Conservation (phyloP, 1,284 basidiomycete species). For the Papiliotrema flavescens region DNA sequence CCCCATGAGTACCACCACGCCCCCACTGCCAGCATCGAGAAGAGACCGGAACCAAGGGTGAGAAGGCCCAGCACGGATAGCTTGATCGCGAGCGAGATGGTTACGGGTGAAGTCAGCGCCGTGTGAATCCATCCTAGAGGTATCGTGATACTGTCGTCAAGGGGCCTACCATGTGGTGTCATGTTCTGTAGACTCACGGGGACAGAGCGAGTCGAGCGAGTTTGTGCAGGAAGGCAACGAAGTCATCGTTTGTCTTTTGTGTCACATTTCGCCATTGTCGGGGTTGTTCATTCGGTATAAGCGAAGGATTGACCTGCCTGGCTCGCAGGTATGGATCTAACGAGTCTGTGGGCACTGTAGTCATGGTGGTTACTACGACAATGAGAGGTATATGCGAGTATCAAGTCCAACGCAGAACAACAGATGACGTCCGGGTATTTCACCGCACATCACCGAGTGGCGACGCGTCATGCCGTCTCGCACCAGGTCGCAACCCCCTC, state of each 20-base stretch:
- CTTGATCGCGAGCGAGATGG: conserved; percentile 41
- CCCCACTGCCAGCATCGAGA: conserved; percentile 43
- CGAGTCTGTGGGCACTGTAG: conserved; percentile 7
- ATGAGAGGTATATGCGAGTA: no score
- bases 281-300: conserved; percentile 2
- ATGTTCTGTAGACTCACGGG: conserved; percentile 29
- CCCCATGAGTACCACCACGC: conserved; percentile 49
- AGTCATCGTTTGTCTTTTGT: conserved; percentile 19
- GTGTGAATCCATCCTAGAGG: conserved; percentile 35
- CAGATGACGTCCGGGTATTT: no score
- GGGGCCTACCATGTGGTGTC: no score
- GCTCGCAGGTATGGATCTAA: conserved; percentile 18
- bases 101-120: conserved; percentile 41
- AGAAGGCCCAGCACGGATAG: conserved; percentile 35
- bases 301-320: conserved; percentile 4
- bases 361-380: conserved; percentile 1
- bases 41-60: conserved; percentile 30
- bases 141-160: conserved; percentile 32
- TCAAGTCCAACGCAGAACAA: no score
- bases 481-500: no score
- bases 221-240: conserved; percentile 34
- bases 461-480: no score
- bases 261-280: background rate
- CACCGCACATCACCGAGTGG: no score
- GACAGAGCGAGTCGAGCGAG: conserved; percentile 22